These are phyloP conservation scores for Podaxis mareebaensis DNA, from an alignment of 768 basidiomycete species.

Conservation along the genomic window DNA sequence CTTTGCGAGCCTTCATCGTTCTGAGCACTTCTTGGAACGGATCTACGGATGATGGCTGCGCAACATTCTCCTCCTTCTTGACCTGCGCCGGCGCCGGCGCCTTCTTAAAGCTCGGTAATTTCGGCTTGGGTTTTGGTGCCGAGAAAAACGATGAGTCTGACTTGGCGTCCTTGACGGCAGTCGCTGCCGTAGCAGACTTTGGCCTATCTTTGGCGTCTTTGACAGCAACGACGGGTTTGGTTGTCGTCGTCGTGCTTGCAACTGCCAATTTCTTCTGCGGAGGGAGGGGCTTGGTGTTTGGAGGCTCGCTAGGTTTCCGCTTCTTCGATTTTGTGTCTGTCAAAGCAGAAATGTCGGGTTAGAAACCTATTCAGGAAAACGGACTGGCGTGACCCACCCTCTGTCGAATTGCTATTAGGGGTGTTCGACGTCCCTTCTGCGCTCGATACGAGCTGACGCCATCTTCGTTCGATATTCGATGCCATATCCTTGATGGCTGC, in stretches of 20 bases:
- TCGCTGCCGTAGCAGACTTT: slow-evolving; percentile 23
- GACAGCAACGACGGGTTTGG: slow-evolving; percentile 38
- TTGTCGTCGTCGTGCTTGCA: slow-evolving; percentile 41
- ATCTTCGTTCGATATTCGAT: slow-evolving; percentile 81
- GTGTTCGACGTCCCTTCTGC: slow-evolving; percentile 43
- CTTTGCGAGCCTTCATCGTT: slow-evolving; percentile 65
- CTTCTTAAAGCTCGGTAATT: slow-evolving; percentile 86
- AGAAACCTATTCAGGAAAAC: slow-evolving; percentile 21
- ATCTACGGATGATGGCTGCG: slow-evolving; percentile 76
- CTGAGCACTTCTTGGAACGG: slow-evolving; percentile 85
- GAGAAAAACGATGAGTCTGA: slow-evolving; percentile 90
- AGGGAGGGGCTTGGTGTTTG: slow-evolving; percentile 47
- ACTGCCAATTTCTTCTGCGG: slow-evolving; percentile 70
- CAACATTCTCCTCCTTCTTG: slow-evolving; percentile 66
- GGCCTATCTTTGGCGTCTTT: slow-evolving; percentile 57
- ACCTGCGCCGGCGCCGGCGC: slow-evolving; percentile 39
- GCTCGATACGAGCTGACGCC: slow-evolving; percentile 61
- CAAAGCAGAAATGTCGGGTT: slow-evolving; percentile 20
- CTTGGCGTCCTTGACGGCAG: slow-evolving; percentile 70
- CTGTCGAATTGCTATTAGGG: slow-evolving; percentile 46
- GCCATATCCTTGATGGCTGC: slow-evolving; percentile 95
- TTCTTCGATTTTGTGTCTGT: slow-evolving; percentile 69
- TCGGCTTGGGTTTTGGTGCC: slow-evolving; percentile 80
- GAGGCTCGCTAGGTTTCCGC: slow-evolving; percentile 63
- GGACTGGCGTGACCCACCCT: slow-evolving; percentile 75